Percentiles rank a stretch among this genome's conserved stretches.
Conservation (phyloP, 495 filamentous ascomycete species). For the Penicillium turbatum region DNA sequence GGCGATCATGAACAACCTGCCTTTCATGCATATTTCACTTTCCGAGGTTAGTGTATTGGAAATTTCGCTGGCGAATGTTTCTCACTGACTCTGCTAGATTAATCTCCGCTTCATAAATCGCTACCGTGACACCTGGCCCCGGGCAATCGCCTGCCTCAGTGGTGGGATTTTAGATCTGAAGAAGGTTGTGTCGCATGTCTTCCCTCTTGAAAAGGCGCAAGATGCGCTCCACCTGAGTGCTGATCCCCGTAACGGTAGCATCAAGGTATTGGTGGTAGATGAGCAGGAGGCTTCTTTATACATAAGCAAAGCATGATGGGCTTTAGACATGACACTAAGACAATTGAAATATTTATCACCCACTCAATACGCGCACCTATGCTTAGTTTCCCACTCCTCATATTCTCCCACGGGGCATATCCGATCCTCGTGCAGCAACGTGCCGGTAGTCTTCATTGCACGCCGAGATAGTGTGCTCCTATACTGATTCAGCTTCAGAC, state of each 20-base stretch:
- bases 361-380: background rate
- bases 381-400: no score
- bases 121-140: slow-evolving; percentile 61
- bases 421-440: no score
- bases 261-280: slow-evolving; percentile 59
- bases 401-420: no score
- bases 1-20: slow-evolving; percentile 56
- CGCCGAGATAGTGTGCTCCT: no score
- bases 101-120: slow-evolving; percentile 60
- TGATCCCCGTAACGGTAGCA: slow-evolving; percentile 46
- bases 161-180: slow-evolving; percentile 55
- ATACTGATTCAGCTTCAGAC: no score
- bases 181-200: slow-evolving; percentile 66
- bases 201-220: slow-evolving; percentile 52
- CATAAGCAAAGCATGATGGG: background rate
- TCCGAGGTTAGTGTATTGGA: slow-evolving; percentile 38
- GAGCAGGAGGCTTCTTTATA: slow-evolving; percentile 36
- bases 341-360: background rate
- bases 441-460: no score
- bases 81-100: slow-evolving; percentile 38
- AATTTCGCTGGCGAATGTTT: background rate
- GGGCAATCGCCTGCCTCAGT: slow-evolving; percentile 43
- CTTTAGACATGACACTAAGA: background rate
- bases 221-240: slow-evolving; percentile 51
- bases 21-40: slow-evolving; percentile 62